Evolutionary conservation across 2,329 filamentous ascomycete species (phyloP).

Genomic region (Colletotrichum shisoi): DNA sequence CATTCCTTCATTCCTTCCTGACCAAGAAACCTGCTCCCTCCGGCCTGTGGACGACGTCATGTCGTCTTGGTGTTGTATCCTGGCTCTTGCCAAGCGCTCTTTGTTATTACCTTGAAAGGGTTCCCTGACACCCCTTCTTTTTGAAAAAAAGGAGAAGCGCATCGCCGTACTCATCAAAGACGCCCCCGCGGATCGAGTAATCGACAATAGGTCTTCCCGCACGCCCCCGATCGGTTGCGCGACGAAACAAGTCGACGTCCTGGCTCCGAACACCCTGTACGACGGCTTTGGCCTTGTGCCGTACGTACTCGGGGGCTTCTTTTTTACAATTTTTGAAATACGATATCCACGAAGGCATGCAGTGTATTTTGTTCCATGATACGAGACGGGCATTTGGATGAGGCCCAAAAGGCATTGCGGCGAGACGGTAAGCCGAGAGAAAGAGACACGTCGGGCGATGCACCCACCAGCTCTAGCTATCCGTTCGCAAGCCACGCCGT

Average conservation of each 20-base stretch:
- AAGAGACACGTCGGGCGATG: background rate
- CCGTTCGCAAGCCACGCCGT: background rate
- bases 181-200: conserved; percentile 57
- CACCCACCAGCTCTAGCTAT: background rate
- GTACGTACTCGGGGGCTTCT: background rate
- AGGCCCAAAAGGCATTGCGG: background rate
- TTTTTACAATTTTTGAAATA: conserved; percentile 23
- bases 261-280: background rate
- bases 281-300: background rate
- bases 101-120: conserved; percentile 2
- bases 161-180: conserved; percentile 48
- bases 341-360: conserved; percentile 33
- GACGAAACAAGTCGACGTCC: background rate
- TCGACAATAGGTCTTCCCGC: conserved; percentile 12
- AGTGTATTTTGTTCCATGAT: conserved; percentile 11
- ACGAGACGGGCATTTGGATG: background rate
- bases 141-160: conserved; percentile 47
- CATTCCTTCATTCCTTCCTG: background rate
- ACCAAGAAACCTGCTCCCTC: background rate
- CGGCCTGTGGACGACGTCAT: background rate
- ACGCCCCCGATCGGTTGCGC: background rate
- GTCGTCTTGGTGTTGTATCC: conserved; percentile 4
- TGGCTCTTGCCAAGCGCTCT: background rate
- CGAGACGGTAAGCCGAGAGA: background rate
- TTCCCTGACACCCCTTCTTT: conserved; percentile 36